Conservation (phyloP, 176 grass and related monocot species). For the Triticum turgidum region DNA sequence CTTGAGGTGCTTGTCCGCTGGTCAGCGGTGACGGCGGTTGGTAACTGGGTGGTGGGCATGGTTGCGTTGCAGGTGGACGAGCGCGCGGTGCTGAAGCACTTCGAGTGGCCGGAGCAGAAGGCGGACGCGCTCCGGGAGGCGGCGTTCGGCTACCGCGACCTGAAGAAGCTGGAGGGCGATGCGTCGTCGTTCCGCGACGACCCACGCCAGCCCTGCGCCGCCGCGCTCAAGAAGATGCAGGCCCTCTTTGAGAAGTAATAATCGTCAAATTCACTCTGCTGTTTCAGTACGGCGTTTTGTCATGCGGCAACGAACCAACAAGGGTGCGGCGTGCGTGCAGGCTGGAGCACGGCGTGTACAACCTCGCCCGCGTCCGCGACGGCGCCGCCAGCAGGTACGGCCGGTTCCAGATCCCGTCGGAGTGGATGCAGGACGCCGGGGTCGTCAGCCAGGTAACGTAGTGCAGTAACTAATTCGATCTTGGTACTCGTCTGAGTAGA, state of each 20-base stretch:
- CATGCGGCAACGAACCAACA: not conserved
- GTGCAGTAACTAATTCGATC: too few relatives aligned
- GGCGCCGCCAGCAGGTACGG: constrained; percentile 63
- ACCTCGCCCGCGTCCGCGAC: constrained; percentile 75
- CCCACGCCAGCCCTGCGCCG: constrained; percentile 59
- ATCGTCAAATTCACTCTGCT: too few relatives aligned
- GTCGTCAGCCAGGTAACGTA: constrained; percentile 70
- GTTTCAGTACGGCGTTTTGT: not conserved
- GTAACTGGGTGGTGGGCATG: too few relatives aligned
- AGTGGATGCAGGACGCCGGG: constrained; percentile 87
- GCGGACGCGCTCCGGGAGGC: constrained; percentile 96
- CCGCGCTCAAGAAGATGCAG: constrained; percentile 94
- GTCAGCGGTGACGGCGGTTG: too few relatives aligned
- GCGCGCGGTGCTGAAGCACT: constrained; percentile 98
- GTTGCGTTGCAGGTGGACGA: constrained; percentile 81
- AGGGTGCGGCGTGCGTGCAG: constrained; percentile 20
- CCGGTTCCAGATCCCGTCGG: constrained; percentile 81
- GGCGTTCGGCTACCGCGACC: constrained; percentile 92
- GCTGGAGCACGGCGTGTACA: constrained; percentile 90
- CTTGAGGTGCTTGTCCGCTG: too few relatives aligned
- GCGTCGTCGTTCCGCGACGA: constrained; percentile 65
- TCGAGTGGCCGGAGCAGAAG: constrained; percentile 96
- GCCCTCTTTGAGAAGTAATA: constrained; percentile 82
- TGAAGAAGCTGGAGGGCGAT: constrained; percentile 71
- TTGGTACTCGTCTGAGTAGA: not conserved